These are phyloP conservation scores for Apiotrichum sp. DNA, from an alignment of 1,284 basidiomycete species.

Conservation along the genomic window DNA sequence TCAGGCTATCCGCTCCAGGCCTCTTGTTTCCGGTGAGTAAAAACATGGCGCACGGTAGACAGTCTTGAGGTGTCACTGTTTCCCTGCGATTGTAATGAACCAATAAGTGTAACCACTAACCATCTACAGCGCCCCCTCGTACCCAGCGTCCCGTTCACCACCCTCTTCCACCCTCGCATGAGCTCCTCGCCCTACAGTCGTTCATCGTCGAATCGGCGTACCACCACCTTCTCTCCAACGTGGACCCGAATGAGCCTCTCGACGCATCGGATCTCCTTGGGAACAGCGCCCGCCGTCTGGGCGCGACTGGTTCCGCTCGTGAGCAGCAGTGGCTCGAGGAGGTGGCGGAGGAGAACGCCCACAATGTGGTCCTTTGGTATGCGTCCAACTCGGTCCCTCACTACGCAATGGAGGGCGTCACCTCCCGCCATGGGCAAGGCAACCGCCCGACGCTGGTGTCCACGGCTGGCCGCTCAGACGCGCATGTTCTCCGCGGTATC, in stretches of 20 bases:
- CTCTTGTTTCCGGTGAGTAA: conserved; percentile 15
- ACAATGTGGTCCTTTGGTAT: conserved; percentile 39
- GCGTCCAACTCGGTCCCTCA: conserved; percentile 18
- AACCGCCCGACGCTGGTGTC: conserved; percentile 26
- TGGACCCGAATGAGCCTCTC: conserved; percentile 32
- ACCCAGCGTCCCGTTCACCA: conserved; percentile 23
- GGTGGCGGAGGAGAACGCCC: conserved; percentile 24
- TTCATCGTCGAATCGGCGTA: conserved; percentile 36
- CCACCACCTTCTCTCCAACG: conserved; percentile 28
- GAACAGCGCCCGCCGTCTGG: conserved; percentile 21
- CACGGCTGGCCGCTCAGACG: conserved; percentile 24
- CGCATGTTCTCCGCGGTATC: conserved; percentile 18
- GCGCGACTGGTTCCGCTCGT: conserved; percentile 14
- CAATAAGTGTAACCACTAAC: not conserved
- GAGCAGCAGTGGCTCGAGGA: conserved; percentile 29
- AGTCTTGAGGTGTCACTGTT: not conserved
- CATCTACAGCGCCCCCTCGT: conserved; percentile 9
- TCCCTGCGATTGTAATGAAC: not conserved
- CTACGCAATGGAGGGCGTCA: conserved; percentile 27
- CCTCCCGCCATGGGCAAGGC: conserved; percentile 21
- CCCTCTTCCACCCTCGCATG: conserved; percentile 36
- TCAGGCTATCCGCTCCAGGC: not conserved
- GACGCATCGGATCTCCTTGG: conserved; percentile 39
- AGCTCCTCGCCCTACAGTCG: conserved; percentile 44
- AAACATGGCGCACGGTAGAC: too few species aligned